Evolutionary conservation across 257 asterid species (phyloP).

Genomic region (Gentiana straminea): DNA sequence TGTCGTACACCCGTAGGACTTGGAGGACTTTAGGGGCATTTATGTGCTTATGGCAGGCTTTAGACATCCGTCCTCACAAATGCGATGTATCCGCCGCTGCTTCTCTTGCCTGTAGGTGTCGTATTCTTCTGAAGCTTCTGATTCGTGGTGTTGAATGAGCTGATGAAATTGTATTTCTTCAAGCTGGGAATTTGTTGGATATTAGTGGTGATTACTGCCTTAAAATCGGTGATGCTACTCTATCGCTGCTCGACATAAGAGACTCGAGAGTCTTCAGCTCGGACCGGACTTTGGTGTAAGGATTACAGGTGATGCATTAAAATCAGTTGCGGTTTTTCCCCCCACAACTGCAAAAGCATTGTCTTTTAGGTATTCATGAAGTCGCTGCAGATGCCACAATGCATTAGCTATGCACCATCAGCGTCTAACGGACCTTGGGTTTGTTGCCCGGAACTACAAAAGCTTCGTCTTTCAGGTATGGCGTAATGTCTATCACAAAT

Average conservation of each 20-base stretch:
- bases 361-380: slow-evolving; percentile 36
- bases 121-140: slow-evolving; percentile 36
- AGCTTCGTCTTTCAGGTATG: no score
- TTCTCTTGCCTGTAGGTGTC: no score
- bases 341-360: slow-evolving; percentile 33
- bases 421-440: slow-evolving; percentile 39
- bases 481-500: no score
- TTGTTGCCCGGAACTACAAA: no score
- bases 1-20: no score
- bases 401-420: slow-evolving; percentile 20
- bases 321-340: slow-evolving; percentile 48
- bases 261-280: slow-evolving; percentile 40
- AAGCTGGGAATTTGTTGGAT: no score
- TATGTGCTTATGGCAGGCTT: slow-evolving; percentile 38
- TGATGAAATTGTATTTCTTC: no score
- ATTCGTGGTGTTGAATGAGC: slow-evolving; percentile 20
- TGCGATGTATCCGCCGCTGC: no score
- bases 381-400: no score
- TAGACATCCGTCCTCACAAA: no score
- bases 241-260: slow-evolving; percentile 17
- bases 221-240: slow-evolving; percentile 47
- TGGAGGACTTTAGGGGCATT: slow-evolving; percentile 31
- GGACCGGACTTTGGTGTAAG: slow-evolving; percentile 60
- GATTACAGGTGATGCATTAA: slow-evolving; percentile 50
- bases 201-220: slow-evolving; percentile 45